These are phyloP conservation scores for Glycine latifolia DNA, from an alignment of 306 rosid species.

Conservation along the genomic window DNA sequence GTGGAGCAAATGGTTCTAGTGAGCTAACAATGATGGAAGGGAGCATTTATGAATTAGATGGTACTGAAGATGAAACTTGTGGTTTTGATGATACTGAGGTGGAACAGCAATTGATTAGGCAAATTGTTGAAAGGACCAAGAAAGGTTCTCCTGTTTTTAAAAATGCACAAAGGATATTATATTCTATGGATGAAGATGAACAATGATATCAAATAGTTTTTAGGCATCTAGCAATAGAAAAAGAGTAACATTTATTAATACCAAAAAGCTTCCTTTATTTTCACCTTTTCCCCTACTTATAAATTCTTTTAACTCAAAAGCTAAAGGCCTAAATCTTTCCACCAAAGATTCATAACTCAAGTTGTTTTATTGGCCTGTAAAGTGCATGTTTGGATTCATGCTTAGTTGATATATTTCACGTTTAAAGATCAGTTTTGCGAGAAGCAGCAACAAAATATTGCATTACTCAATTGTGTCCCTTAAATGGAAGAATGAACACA, in stretches of 20 bases:
- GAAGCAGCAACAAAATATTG: not conserved
- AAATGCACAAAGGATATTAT: constrained; percentile 73
- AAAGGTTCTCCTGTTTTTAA: constrained; percentile 80
- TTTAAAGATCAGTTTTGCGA: not conserved
- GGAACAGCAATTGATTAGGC: constrained; percentile 81
- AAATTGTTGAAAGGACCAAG: constrained; percentile 88
- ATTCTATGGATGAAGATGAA: constrained; percentile 64
- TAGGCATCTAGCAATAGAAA: constrained; percentile 49
- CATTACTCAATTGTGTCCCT: not conserved
- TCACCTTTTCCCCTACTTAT: too few relatives aligned
- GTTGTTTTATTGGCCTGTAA: not conserved
- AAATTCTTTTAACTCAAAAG: not conserved
- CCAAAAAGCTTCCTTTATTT: constrained; percentile 6
- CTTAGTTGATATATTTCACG: not conserved
- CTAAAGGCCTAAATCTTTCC: not conserved
- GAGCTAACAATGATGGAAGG: constrained; percentile 47
- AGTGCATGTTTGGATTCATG: not conserved
- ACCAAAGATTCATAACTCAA: not conserved
- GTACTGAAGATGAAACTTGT: constrained; percentile 56
- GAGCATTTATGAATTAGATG: constrained; percentile 48
- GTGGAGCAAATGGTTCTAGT: constrained; percentile 40
- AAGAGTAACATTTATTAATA: constrained; percentile 24
- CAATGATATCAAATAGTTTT: constrained; percentile 43
- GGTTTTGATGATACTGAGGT: constrained; percentile 67
- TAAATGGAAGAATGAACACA: not conserved